Percentiles rank a stretch among this genome's conserved stretches.
phyloP scores from a whole-genome alignment of 2,329 filamentous ascomycete genomes.

The Zarea fungicola region DNA sequence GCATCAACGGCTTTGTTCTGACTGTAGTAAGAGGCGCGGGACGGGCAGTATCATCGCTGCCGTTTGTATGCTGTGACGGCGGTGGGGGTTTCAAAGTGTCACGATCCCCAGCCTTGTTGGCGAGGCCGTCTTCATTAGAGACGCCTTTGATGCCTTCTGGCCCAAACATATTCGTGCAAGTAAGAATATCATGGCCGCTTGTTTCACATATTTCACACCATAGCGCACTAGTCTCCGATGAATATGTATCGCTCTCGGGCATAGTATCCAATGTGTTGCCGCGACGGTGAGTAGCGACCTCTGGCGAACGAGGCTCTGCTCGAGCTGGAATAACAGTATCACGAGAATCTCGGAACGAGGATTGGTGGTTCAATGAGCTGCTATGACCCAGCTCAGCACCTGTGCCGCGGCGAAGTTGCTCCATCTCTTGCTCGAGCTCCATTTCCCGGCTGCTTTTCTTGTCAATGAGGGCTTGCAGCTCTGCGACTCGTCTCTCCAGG shows the following conservation, averaged over 20 bases:
- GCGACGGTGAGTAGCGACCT: conserved; percentile 42
- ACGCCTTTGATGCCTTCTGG: conserved; percentile 32
- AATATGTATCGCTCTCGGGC: conserved; percentile 65
- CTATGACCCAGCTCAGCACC: conserved; percentile 22
- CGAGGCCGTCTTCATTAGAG: conserved; percentile 23
- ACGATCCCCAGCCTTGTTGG: conserved; percentile 29
- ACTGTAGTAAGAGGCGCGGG: conserved; percentile 52
- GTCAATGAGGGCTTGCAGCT: conserved; percentile 68
- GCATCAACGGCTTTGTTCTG: conserved; percentile 38
- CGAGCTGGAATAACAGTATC: conserved; percentile 58
- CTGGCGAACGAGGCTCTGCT: conserved; percentile 41
- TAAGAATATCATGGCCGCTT: conserved; percentile 85
- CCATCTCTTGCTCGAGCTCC: conserved; percentile 79
- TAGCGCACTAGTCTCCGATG: conserved; percentile 65
- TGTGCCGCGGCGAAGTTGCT: conserved; percentile 51
- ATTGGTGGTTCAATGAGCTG: conserved; percentile 44
- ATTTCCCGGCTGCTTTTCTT: conserved; percentile 71
- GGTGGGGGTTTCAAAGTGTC: conserved; percentile 34
- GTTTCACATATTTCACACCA: conserved; percentile 98
- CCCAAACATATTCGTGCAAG: conserved; percentile 85
- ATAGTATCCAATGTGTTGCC: conserved; percentile 59
- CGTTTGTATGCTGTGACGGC: conserved; percentile 6
- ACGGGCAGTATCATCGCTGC: conserved; percentile 37
- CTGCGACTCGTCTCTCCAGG: conserved; percentile 73
- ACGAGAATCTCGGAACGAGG: conserved; percentile 60